These are phyloP conservation scores for Aspergillus calidoustus DNA, from an alignment of 2,329 filamentous ascomycete genomes.

Conservation along the genomic window DNA sequence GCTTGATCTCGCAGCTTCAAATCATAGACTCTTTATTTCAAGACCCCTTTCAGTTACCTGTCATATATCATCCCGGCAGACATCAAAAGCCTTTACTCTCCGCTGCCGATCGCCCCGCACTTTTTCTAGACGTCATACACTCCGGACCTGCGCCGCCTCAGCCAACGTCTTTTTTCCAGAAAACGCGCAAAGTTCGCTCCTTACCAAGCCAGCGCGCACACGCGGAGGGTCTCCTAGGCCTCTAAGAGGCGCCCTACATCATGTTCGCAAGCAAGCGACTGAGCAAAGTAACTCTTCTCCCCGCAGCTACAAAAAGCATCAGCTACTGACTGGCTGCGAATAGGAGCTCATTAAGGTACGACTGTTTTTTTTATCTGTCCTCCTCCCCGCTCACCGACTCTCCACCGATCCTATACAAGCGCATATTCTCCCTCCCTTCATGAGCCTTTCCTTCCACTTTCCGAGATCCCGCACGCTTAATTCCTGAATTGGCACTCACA, in stretches of 20 bases:
- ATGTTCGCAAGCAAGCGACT: constrained; percentile 58
- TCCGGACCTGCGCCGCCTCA: constrained; percentile 6
- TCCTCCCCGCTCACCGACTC: not conserved
- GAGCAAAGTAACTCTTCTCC: constrained; percentile 45
- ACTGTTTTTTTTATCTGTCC: not conserved
- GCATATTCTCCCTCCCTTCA: not conserved
- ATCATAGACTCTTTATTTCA: not conserved
- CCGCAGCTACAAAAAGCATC: not conserved
- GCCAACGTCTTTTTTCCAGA: not conserved
- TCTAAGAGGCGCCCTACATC: constrained; percentile 6
- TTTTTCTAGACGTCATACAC: constrained; percentile 30
- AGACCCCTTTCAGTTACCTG: not conserved
- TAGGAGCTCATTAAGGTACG: constrained; percentile 62
- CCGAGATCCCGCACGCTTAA: too few species aligned
- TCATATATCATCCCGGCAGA: not conserved
- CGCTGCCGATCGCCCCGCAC: constrained; percentile 22
- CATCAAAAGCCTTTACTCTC: not conserved
- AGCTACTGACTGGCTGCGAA: not conserved
- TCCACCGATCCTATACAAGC: not conserved
- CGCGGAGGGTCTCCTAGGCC: not conserved
- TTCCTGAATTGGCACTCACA: not conserved
- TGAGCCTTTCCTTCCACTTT: not conserved
- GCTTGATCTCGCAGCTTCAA: not conserved
- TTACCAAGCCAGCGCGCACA: not conserved
- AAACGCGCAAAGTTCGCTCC: not conserved